Evolutionary conservation across 176 grass and related monocot genomes (phyloP), one percentile per base, ranked within the genome.

Genomic region (Thalia dealbata): DNA sequence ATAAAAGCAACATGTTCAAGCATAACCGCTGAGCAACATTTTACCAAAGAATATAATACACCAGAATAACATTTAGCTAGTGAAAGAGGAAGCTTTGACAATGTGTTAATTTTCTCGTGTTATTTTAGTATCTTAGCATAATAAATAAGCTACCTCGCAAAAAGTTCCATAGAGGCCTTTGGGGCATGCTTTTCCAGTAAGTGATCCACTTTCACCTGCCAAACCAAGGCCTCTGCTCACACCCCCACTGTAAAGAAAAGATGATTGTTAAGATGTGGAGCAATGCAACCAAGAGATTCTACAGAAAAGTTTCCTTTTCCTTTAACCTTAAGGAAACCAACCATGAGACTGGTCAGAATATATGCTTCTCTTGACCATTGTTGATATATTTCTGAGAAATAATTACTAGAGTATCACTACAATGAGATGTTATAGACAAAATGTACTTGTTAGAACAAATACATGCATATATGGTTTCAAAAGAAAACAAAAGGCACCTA

Each of bases 151-250:
- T 89, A 99, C 95, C 95, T 99, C 81, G 81, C 95, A 99, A 77
- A 91, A 99, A 83, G 85, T 87, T 80, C 95, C 95, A 83, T 99
- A 95, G 66, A 99, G 95, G 78, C 95, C 95, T 79, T 91, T 75
- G 58, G 95, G 95, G 69, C 95, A 99, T 70, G 85, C 85, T 83
- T 78, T 91, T 75, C 90, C 95, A 11, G 95, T 95, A 63, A 99
- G 63, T 14, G 95, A 95, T 81, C 95, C 95, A 79, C 95, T 95
- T 52, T 86, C 81, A 46, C 95, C 95, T 67, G 90, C 52, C 76
- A 80, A 88, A 24, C 95, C 95, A 68, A 50, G 19, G 30, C 81
- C 88, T 76, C 82, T 82, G 67, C 88, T 91, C 25, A 80, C 69
- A 74, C 95, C 95, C 81, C 95, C 95, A 56, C 95, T 99, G 81